These are phyloP conservation scores for Cordyceps cateniannulata DNA, from an alignment of 2,329 filamentous ascomycete genomes.

Conservation along the genomic window DNA sequence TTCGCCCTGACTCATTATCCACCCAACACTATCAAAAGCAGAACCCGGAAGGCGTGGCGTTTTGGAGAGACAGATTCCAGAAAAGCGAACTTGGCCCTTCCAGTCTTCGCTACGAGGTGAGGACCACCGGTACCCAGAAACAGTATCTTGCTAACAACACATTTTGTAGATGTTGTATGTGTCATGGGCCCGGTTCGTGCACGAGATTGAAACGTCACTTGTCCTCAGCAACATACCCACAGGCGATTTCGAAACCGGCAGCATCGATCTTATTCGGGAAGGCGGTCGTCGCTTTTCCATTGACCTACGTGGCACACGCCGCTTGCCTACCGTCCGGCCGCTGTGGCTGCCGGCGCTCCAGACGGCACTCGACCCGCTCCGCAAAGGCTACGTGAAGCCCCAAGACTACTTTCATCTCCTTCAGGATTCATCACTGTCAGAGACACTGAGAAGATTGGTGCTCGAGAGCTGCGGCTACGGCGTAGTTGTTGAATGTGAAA, in stretches of 20 bases:
- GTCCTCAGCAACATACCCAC: slow-evolving; percentile 10
- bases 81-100: slow-evolving; percentile 11
- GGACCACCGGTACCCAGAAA: background rate
- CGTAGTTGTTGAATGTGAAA: slow-evolving; percentile 11
- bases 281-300: slow-evolving; percentile 10
- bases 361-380: slow-evolving; percentile 10
- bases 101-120: slow-evolving; percentile 14
- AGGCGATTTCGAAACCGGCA: slow-evolving; percentile 7
- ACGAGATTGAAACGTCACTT: slow-evolving; percentile 11
- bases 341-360: slow-evolving; percentile 14
- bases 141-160: too few relatives aligned
- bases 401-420: slow-evolving; percentile 11
- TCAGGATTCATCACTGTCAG: slow-evolving; percentile 11
- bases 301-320: slow-evolving; percentile 7
- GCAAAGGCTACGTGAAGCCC: slow-evolving; percentile 12
- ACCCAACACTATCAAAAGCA: slow-evolving; percentile 13
- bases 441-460: slow-evolving; percentile 2
- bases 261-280: slow-evolving; percentile 12
- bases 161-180: slow-evolving; percentile 12
- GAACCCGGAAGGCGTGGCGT: slow-evolving; percentile 14
- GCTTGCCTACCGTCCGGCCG: slow-evolving; percentile 9
- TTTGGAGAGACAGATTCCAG: slow-evolving; percentile 15
- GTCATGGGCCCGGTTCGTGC: slow-evolving; percentile 13
- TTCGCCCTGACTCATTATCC: slow-evolving; percentile 12
- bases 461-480: slow-evolving; percentile 12